phyloP scores from a whole-genome alignment of 805 yeast species.

The Candida manassasensis region DNA sequence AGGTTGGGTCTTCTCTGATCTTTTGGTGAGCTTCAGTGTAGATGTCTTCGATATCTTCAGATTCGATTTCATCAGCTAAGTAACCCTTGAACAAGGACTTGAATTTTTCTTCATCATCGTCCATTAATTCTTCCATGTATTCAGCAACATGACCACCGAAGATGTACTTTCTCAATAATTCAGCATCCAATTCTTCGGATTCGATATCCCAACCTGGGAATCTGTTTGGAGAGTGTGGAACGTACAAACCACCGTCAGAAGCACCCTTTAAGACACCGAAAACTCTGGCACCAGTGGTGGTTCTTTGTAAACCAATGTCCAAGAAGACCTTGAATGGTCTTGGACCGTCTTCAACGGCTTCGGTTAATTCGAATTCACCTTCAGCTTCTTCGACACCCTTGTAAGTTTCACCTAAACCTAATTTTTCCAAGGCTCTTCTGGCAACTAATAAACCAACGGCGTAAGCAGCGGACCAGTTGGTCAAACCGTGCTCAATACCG shows the following conservation, averaged over 20 bases:
- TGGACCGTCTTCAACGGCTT: constrained; percentile 99
- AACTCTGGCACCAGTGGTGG: constrained; percentile 99
- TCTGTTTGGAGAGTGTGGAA: constrained; percentile 99
- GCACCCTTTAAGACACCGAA: constrained; percentile 99
- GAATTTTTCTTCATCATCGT: constrained; percentile 99
- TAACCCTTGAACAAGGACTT: constrained; percentile 91
- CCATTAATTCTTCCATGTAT: constrained; percentile 99
- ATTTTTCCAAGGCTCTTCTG: constrained; percentile 97
- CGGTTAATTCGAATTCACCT: constrained; percentile 98
- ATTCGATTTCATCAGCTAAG: constrained; percentile 95
- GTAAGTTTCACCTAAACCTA: constrained; percentile 98
- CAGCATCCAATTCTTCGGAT: constrained; percentile 96
- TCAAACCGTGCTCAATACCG: constrained; percentile 97
- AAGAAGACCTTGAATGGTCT: constrained; percentile 99
- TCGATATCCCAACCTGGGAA: constrained; percentile 99
- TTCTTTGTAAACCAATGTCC: constrained; percentile 99
- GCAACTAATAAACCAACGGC: constrained; percentile 98
- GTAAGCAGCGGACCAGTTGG: constrained; percentile 99
- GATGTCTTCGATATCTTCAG: constrained; percentile 93
- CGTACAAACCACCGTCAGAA: constrained; percentile 98
- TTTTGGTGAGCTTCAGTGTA: constrained; percentile 91
- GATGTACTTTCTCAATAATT: constrained; percentile 96
- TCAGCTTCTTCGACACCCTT: constrained; percentile 98
- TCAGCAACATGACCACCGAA: constrained; percentile 99
- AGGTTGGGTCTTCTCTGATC: constrained; percentile 93